phyloP scores from a whole-genome alignment of 208 protist species.

The Acanthamoeba lenticulata region DNA sequence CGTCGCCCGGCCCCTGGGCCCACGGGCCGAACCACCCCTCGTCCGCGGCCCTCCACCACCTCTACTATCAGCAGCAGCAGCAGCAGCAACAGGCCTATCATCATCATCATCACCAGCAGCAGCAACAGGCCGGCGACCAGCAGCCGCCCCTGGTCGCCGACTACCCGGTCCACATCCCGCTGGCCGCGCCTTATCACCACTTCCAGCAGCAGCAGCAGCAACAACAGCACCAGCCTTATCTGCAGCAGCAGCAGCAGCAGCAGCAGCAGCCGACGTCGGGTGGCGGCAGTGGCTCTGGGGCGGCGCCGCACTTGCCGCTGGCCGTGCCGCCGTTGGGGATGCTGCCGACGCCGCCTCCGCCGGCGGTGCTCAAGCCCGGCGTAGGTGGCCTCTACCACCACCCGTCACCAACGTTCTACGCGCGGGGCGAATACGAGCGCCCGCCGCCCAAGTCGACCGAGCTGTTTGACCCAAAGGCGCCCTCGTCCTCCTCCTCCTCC shows the following conservation, averaged over 20 bases:
- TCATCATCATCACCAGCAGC: background rate
- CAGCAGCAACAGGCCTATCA: background rate
- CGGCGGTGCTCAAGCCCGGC: no score
- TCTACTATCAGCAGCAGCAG: background rate
- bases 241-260: no score
- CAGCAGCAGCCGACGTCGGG: no score
- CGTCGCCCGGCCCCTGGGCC: no score
- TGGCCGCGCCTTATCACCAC: no score
- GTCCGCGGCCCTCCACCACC: background rate
- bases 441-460: conserved; percentile 8
- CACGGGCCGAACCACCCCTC: background rate
- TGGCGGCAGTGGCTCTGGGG: no score
- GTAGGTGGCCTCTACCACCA: no score
- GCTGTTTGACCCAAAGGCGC: conserved; percentile 5
- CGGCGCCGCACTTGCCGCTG: background rate
- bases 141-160: background rate
- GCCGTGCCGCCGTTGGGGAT: background rate
- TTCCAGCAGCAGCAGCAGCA: no score
- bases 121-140: background rate
- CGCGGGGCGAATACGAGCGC: background rate
- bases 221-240: no score
- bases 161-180: background rate
- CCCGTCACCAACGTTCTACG: no score
- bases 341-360: no score
- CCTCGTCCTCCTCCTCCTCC: background rate